Base-by-base conservation (phyloP, 2,329 filamentous ascomycete species). In the Trematosphaeria pertusa region DNA sequence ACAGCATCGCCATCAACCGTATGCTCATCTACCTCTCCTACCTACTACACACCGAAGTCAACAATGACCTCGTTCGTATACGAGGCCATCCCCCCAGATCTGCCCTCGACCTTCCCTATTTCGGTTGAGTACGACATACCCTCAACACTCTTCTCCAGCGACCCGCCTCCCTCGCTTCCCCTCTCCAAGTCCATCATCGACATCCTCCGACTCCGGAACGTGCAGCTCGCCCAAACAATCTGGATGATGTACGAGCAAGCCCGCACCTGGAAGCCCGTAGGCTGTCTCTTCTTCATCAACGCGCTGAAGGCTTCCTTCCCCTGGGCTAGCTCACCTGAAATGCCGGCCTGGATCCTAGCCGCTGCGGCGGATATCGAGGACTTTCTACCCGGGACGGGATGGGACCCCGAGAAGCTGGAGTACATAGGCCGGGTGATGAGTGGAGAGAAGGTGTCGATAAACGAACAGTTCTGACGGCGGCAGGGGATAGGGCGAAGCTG, bases 231-330 rank as follows among this genome's bases (percentile, higher is more conserved):
- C n/a, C 40, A 49, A 26, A 20, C 18, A 14, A 30, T 49, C 10
- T 52, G 49, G 49, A 52, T 52, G 49, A 42, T 52, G 31, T 52
- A 45, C 20, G 45, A 48, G n/a, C 49, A 49, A 30, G 49, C 19
- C 2, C 45, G 41, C 11, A 15, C 15, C 3, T 49, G 37, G 40
- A 52, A 49, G 21, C 46, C 46, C 3, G 5, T 46, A 14, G 49
- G 46, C 9, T 37, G 35, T 4, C 28, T 49, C 20, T 52, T 46
- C 26, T 45, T 33, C 32, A 18, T 45, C 9, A 42, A 45, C 26
- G 33, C 33, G 10, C 31, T 48, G 7, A 48, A 31, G n/a, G 21
- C 3, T 12, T 30, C 38, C 7, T 42, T 39, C 10, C 38, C 30
- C 6, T 48, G 44, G 44, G 44, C 43, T 7, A 18, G 15, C 11